Evolutionary conservation across 2,329 filamentous ascomycete species (phyloP).

Genomic region (Aciculosporium take): DNA sequence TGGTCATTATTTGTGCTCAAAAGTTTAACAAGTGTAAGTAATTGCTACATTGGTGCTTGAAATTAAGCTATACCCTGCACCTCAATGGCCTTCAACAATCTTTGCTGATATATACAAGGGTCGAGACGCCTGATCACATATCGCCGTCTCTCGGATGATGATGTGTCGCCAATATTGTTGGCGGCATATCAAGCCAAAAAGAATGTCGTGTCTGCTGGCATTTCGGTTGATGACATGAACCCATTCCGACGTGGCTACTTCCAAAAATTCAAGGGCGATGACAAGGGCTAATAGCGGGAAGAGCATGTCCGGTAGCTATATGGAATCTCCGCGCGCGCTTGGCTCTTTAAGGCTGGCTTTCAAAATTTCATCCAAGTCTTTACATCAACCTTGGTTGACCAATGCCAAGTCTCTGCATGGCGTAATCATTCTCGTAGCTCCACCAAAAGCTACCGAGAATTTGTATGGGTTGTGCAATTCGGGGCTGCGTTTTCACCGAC

Average conservation of each 20-base stretch:
- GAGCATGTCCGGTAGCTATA: background rate
- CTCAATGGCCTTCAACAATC: background rate
- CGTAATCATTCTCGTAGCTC: background rate
- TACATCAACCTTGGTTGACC: background rate
- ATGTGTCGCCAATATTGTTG: slow-evolving; percentile 33
- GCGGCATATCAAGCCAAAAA: slow-evolving; percentile 19
- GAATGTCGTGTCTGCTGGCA: slow-evolving; percentile 23
- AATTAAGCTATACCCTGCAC: background rate
- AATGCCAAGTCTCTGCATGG: background rate
- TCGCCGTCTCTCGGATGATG: slow-evolving; percentile 47
- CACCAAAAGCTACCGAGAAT: no score
- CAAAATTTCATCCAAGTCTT: background rate
- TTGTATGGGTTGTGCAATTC: no score
- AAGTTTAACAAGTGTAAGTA: slow-evolving; percentile 71
- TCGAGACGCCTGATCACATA: slow-evolving; percentile 83
- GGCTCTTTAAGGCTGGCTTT: background rate
- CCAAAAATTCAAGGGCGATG: slow-evolving; percentile 30
- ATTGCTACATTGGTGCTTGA: background rate
- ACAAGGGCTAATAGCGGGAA: background rate
- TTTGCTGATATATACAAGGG: slow-evolving; percentile 33
- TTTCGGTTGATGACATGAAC: slow-evolving; percentile 44
- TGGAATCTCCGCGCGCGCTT: background rate
- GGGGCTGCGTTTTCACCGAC: background rate
- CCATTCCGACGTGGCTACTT: slow-evolving; percentile 47
- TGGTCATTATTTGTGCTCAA: slow-evolving; percentile 68